Conservation (phyloP, 2,329 filamentous ascomycete species). For the Lachnellula occidentalis region DNA sequence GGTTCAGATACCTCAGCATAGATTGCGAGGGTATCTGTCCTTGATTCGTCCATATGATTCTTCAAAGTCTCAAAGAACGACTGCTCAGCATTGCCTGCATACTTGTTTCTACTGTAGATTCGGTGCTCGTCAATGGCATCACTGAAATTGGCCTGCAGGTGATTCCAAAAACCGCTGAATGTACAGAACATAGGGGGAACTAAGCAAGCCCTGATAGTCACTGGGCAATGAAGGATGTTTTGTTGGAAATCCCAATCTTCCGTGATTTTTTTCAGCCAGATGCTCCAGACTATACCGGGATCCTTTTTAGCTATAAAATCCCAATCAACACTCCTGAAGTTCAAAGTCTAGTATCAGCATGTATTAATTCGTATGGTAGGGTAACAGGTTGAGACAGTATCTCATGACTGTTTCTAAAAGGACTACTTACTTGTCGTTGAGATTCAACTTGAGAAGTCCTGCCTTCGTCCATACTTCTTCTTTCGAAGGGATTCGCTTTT, state of each 20-base stretch:
- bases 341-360: no score
- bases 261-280: background rate
- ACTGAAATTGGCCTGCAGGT: background rate
- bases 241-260: background rate
- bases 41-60: no score
- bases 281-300: background rate
- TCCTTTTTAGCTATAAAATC: background rate
- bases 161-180: background rate
- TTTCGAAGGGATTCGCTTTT: background rate
- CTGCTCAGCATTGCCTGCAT: no score
- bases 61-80: no score
- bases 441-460: no score
- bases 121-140: background rate
- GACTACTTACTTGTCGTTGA: background rate
- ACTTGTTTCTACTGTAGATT: no score
- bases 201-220: background rate
- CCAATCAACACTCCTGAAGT: background rate
- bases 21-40: no score
- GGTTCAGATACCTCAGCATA: no score
- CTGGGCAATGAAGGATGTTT: background rate
- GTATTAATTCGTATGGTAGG: no score
- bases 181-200: background rate
- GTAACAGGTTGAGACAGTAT: no score
- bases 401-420: no score
- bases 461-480: background rate